Evolutionary conservation across 768 basidiomycete species (phyloP).

Genomic region (Artomyces pyxidatus): DNA sequence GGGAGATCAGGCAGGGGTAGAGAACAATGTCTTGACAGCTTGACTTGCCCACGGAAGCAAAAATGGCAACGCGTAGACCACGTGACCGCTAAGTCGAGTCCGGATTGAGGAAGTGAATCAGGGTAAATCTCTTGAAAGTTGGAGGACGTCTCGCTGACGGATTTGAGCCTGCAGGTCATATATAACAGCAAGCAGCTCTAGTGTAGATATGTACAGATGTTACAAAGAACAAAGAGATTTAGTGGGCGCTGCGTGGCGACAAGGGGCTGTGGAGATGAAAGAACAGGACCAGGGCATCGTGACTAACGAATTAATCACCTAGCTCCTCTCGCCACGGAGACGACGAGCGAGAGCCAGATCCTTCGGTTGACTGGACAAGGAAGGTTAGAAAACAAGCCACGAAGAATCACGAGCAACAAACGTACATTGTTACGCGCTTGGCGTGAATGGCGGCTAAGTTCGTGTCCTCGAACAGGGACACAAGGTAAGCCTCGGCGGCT

Average conservation of each 20-base stretch:
- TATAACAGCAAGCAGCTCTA: too few relatives aligned
- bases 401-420: neutral
- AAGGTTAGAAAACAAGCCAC: neutral
- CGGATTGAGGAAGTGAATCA: too few relatives aligned
- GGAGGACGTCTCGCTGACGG: too few relatives aligned
- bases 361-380: slow-evolving; percentile 34
- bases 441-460: slow-evolving; percentile 83
- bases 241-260: too few relatives aligned
- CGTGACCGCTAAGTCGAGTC: neutral
- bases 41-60: neutral
- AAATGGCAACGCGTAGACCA: neutral
- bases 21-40: too few relatives aligned
- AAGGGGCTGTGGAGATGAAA: neutral
- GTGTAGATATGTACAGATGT: too few relatives aligned
- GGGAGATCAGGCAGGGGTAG: too few relatives aligned
- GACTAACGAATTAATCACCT: neutral
- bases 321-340: slow-evolving; percentile 32
- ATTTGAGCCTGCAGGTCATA: too few relatives aligned
- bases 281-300: neutral
- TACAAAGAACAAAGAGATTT: too few relatives aligned
- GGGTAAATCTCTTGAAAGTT: too few relatives aligned
- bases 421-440: slow-evolving; percentile 67
- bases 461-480: slow-evolving; percentile 73
- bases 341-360: slow-evolving; percentile 40
- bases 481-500: slow-evolving; percentile 77